phyloP scores from a whole-genome alignment of 768 basidiomycete species.

The Hericium erinaceus region DNA sequence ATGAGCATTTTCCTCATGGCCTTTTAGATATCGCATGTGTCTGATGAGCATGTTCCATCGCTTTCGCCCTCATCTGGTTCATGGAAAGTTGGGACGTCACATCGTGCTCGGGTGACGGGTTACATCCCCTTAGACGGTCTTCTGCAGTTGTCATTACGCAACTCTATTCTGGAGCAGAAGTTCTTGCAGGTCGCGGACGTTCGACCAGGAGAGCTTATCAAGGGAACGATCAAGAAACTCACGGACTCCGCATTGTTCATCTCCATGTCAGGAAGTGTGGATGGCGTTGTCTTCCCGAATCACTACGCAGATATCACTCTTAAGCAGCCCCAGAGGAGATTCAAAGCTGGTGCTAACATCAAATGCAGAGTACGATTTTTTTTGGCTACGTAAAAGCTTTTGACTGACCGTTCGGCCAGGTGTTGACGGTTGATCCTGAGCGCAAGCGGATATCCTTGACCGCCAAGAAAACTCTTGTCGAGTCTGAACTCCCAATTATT shows the following conservation, averaged over 20 bases:
- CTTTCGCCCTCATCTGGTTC: constrained; percentile 61
- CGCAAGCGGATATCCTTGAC: constrained; percentile 79
- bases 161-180: constrained; percentile 74
- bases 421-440: constrained; percentile 74
- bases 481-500: constrained; percentile 68
- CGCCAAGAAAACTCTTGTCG: constrained; percentile 83
- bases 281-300: constrained; percentile 88
- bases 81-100: constrained; percentile 73
- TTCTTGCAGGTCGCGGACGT: constrained; percentile 80
- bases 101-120: constrained; percentile 82
- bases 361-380: constrained; percentile 66
- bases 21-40: constrained; percentile 81
- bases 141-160: constrained; percentile 78
- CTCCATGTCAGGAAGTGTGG: constrained; percentile 76
- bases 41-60: constrained; percentile 84
- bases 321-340: constrained; percentile 87
- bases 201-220: constrained; percentile 77
- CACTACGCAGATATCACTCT: constrained; percentile 94
- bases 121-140: constrained; percentile 81
- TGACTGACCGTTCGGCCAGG: constrained; percentile 29
- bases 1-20: constrained; percentile 5
- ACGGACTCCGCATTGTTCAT: constrained; percentile 78
- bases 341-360: constrained; percentile 73
- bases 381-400: too few species aligned
- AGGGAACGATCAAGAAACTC: constrained; percentile 81